These are phyloP conservation scores for Apiospora rasikravindrae DNA, from an alignment of 2,329 filamentous ascomycete genomes.

Conservation along the genomic window DNA sequence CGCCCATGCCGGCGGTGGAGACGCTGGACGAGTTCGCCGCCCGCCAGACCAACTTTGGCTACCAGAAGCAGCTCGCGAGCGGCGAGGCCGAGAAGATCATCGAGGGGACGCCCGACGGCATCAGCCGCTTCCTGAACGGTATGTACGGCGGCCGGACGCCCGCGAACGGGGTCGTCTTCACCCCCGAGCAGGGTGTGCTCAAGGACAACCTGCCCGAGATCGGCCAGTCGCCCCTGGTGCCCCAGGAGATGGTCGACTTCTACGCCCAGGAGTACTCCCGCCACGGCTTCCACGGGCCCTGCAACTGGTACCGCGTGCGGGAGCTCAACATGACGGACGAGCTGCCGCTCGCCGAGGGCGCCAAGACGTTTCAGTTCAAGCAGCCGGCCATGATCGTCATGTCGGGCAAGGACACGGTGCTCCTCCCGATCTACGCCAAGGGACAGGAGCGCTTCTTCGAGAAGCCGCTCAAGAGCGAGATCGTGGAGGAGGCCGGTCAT, in stretches of 20 bases:
- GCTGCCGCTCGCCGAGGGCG: conserved; percentile 65
- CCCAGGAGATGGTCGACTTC: conserved; percentile 72
- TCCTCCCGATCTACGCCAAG: conserved; percentile 72
- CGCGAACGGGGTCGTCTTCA: conserved; percentile 67
- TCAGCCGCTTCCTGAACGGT: conserved; percentile 72
- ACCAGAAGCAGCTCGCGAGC: conserved; percentile 81
- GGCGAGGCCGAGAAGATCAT: conserved; percentile 68
- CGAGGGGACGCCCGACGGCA: conserved; percentile 56
- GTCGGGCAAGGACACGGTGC: conserved; percentile 71
- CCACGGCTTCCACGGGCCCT: conserved; percentile 76
- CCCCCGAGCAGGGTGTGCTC: conserved; percentile 63
- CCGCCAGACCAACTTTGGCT: conserved; percentile 72
- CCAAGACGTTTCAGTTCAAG: conserved; percentile 52
- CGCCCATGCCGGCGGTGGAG: conserved; percentile 45
- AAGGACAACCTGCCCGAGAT: conserved; percentile 65
- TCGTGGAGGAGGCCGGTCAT: conserved; percentile 68
- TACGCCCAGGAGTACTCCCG: conserved; percentile 75
- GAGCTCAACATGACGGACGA: conserved; percentile 82
- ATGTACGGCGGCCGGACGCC: conserved; percentile 72
- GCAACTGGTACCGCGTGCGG: conserved; percentile 89
- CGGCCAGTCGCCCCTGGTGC: conserved; percentile 54
- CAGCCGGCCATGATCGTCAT: conserved; percentile 77
- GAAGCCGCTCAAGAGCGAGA: conserved; percentile 65
- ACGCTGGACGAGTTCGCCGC: conserved; percentile 58
- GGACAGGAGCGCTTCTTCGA: conserved; percentile 74